These are phyloP conservation scores for Iodosphaeria phyllophila DNA, from an alignment of 2,329 filamentous ascomycete species.

Conservation along the genomic window DNA sequence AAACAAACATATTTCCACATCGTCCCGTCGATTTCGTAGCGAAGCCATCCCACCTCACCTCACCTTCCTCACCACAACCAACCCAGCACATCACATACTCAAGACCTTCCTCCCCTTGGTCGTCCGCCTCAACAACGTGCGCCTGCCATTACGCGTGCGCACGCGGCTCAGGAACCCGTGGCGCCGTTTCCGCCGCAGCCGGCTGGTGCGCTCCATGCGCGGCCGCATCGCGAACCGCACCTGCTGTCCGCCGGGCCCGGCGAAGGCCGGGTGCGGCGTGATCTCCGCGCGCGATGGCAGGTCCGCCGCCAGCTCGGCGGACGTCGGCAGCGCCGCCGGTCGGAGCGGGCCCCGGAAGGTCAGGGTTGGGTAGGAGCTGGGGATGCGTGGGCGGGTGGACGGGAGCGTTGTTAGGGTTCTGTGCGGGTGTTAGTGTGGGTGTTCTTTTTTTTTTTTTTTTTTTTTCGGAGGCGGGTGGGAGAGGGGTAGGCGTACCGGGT, in stretches of 20 bases:
- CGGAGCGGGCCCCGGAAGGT: constrained; percentile 10
- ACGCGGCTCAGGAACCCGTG: constrained; percentile 35
- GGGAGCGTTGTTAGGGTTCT: constrained; percentile 31
- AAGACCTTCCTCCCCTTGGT: constrained; percentile 31
- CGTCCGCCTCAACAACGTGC: constrained; percentile 30
- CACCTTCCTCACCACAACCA: too few species aligned
- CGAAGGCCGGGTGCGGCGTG: constrained; percentile 33
- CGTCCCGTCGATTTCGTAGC: too few species aligned
- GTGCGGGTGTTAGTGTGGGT: too few species aligned
- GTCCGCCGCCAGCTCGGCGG: constrained; percentile 4
- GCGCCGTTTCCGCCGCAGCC: constrained; percentile 38
- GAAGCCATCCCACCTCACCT: too few species aligned
- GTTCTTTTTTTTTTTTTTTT: too few species aligned
- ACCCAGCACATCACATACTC: too few species aligned
- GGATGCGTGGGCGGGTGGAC: constrained; percentile 27
- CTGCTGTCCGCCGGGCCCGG: constrained; percentile 23
- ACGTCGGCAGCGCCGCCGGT: constrained; percentile 4
- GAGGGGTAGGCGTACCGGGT: background rate
- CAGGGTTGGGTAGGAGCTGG: constrained; percentile 8
- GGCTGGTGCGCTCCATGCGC: constrained; percentile 34
- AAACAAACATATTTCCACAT: too few species aligned
- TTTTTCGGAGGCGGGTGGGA: background rate
- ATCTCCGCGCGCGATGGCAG: constrained; percentile 24
- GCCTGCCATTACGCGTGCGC: constrained; percentile 29
- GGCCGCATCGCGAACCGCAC: constrained; percentile 39